phyloP scores from a whole-genome alignment of 345 rosid genomes.

The Citrus mangshanensis region DNA sequence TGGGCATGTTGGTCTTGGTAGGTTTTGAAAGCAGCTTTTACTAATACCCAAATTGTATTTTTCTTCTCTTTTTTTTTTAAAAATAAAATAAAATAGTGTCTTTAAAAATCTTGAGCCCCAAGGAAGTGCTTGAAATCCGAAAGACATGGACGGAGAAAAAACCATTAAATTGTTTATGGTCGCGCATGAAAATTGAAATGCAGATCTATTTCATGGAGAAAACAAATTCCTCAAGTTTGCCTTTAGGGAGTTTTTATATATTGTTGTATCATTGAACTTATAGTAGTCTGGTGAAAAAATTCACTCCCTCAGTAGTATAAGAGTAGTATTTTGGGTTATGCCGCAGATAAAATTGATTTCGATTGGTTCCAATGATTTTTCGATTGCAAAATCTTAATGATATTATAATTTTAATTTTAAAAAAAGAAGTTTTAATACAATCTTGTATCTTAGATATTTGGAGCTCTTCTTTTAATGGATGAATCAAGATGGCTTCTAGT shows the following conservation, averaged over 20 bases:
- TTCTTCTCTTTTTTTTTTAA: neutral
- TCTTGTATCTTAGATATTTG: neutral
- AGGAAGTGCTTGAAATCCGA: neutral
- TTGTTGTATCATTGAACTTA: no score
- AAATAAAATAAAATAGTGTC: neutral
- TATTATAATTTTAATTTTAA: neutral
- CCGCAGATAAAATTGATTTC: no score
- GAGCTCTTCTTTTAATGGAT: neutral
- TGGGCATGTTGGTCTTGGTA: constrained; percentile 17
- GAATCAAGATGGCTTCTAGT: neutral
- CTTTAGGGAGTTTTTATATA: no score
- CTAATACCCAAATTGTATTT: neutral
- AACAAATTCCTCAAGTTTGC: no score
- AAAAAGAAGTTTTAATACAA: neutral
- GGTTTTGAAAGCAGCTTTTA: neutral
- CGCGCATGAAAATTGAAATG: neutral
- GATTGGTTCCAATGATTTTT: no score
- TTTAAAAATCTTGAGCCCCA: neutral
- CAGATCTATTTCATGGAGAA: neutral
- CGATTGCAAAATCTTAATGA: no score
- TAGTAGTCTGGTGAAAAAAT: no score
- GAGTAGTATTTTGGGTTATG: no score
- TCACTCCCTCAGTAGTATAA: no score
- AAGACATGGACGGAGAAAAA: neutral
- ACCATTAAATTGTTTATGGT: neutral